Evolutionary conservation across 257 asterid species (phyloP).

Genomic region (Solanum megistacrolobum): DNA sequence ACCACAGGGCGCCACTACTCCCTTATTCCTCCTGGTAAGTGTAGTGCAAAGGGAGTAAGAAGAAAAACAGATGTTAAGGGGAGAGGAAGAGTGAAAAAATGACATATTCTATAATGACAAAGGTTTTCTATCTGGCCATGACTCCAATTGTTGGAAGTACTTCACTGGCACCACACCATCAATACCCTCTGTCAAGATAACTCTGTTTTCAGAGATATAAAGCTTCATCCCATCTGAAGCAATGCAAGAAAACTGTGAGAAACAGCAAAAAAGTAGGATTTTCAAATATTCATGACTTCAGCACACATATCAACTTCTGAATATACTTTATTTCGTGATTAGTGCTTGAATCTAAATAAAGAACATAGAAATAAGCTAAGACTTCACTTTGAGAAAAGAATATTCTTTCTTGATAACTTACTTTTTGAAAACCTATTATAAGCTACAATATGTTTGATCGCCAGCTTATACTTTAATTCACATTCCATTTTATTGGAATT

Average conservation of each 20-base stretch:
- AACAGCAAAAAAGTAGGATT: background rate
- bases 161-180: conserved; percentile 69
- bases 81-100: background rate
- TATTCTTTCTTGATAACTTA: background rate
- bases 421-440: background rate
- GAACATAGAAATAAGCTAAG: background rate
- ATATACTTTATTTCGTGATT: background rate
- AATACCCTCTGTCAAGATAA: conserved; percentile 87
- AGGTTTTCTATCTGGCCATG: conserved; percentile 71
- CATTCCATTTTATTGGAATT: background rate
- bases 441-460: background rate
- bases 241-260: background rate
- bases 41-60: background rate
- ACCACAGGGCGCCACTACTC: background rate
- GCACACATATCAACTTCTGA: background rate
- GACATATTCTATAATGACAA: conserved; percentile 14
- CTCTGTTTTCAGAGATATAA: conserved; percentile 75
- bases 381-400: background rate
- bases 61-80: background rate
- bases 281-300: background rate
- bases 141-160: conserved; percentile 69
- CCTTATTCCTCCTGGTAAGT: background rate
- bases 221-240: conserved; percentile 82
- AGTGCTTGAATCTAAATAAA: background rate
- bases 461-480: background rate